Evolutionary conservation across 352 stramenopile genomes (phyloP).

Genomic region (Globisporangium parvum): DNA sequence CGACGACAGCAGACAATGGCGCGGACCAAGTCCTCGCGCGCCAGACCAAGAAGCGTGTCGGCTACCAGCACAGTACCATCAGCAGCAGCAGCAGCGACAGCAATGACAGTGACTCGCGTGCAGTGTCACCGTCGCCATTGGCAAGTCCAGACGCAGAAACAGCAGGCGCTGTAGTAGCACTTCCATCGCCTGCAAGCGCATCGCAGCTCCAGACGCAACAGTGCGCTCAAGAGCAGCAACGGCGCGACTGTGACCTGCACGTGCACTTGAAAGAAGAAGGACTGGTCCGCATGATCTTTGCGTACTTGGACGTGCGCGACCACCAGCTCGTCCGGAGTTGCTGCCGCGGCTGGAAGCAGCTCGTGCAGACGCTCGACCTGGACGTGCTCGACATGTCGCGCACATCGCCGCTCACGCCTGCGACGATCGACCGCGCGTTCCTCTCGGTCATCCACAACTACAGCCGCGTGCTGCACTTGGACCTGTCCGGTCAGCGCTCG

Average conservation of each 20-base stretch:
- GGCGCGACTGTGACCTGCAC: slow-evolving; percentile 28
- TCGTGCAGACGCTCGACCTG: slow-evolving; percentile 66
- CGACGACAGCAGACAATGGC: slow-evolving; percentile 4
- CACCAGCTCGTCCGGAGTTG: slow-evolving; percentile 58
- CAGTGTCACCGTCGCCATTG: background rate
- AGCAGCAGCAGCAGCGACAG: slow-evolving; percentile 6
- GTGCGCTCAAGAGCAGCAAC: background rate
- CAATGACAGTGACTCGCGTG: background rate
- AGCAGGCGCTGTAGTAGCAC: too few relatives aligned
- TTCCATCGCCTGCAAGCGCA: background rate
- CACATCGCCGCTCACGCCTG: slow-evolving; percentile 38
- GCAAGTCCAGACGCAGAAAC: background rate
- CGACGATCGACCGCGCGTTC: slow-evolving; percentile 52
- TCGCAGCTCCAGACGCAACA: background rate
- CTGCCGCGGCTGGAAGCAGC: slow-evolving; percentile 50
- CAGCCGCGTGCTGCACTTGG: slow-evolving; percentile 41
- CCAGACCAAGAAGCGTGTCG: slow-evolving; percentile 13
- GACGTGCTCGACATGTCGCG: slow-evolving; percentile 59
- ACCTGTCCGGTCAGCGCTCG: slow-evolving; percentile 67
- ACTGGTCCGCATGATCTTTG: slow-evolving; percentile 51
- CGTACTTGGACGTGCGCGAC: slow-evolving; percentile 69
- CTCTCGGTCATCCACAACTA: slow-evolving; percentile 65
- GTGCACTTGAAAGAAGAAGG: slow-evolving; percentile 46
- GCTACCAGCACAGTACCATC: slow-evolving; percentile 5
- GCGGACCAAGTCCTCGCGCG: slow-evolving; percentile 11